A percentile compares a stretch with the other conserved stretches of the same genome.
These are phyloP conservation scores for Tritrichomonas musculus DNA, from an alignment of 208 protist species.

Conservation along the genomic window DNA sequence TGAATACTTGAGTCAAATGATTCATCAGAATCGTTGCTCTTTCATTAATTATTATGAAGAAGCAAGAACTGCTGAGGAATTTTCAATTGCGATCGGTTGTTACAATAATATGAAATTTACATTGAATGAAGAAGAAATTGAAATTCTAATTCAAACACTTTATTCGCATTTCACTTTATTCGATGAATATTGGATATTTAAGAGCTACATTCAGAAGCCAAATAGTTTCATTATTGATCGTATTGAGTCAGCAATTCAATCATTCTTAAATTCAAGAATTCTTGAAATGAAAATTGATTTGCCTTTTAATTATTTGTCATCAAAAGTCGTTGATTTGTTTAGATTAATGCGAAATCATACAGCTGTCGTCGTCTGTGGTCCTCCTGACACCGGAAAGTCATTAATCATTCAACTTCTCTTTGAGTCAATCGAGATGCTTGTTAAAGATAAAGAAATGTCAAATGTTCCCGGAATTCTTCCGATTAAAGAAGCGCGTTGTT, in stretches of 20 bases:
- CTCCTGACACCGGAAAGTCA: conserved; percentile 99
- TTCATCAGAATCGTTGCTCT: neutral
- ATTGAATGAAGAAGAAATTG: neutral
- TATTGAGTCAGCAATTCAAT: neutral
- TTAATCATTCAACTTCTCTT: conserved; percentile 64
- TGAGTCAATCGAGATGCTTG: neutral
- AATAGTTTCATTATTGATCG: neutral
- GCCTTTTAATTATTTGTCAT: neutral
- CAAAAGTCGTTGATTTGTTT: neutral
- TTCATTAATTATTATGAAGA: neutral
- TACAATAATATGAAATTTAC: neutral
- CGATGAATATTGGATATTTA: neutral
- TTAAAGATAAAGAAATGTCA: neutral
- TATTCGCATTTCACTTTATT: neutral
- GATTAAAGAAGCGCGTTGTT: neutral
- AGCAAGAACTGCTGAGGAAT: neutral
- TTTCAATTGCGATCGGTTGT: neutral
- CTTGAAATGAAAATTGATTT: neutral
- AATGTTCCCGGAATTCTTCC: neutral
- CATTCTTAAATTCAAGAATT: neutral
- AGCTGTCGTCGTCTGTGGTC: conserved; percentile 76
- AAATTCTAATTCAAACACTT: neutral
- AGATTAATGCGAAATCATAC: neutral
- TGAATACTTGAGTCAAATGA: neutral
- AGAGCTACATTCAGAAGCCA: neutral